A percentile compares a stretch with the other conserved stretches of the same genome.
These are phyloP conservation scores for Vitis riparia DNA, from an alignment of 164 flowering plant genomes.

Conservation along the genomic window DNA sequence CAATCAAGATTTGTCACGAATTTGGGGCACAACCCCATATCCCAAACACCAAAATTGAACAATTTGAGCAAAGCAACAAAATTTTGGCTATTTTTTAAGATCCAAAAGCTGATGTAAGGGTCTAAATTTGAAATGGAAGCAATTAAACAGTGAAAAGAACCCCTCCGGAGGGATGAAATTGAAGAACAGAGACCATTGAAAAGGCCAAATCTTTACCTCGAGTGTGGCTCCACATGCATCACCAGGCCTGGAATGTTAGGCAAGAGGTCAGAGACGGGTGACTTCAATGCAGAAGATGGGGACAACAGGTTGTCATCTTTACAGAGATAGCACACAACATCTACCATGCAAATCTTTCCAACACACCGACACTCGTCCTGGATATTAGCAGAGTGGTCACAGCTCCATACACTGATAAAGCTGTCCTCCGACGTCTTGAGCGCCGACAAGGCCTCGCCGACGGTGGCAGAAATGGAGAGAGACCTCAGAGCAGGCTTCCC, in stretches of 20 bases:
- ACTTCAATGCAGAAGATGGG: slow-evolving; percentile 55
- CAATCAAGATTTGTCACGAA: neutral
- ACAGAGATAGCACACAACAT: slow-evolving; percentile 66
- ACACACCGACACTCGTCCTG: slow-evolving; percentile 48
- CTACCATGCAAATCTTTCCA: slow-evolving; percentile 86
- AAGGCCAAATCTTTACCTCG: slow-evolving; percentile 39
- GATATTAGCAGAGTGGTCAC: slow-evolving; percentile 32
- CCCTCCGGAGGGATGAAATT: neutral
- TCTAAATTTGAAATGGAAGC: neutral
- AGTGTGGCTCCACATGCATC: slow-evolving; percentile 64
- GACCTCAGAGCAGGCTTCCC: slow-evolving; percentile 61
- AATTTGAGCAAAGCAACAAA: no score
- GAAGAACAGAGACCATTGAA: neutral
- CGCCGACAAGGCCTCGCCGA: slow-evolving; percentile 60
- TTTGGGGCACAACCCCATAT: no score
- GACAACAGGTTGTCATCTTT: slow-evolving; percentile 48
- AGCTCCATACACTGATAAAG: slow-evolving; percentile 71
- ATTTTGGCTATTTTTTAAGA: neutral
- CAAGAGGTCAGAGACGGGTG: slow-evolving; percentile 59
- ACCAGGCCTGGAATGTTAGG: slow-evolving; percentile 37
- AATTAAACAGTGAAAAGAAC: neutral
- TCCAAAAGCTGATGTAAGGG: neutral
- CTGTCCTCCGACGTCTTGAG: slow-evolving; percentile 54
- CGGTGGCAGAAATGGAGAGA: slow-evolving; percentile 43
- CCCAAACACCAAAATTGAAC: neutral